Base-by-base conservation (phyloP, 345 rosid genomes). In the Salix purpurea region DNA sequence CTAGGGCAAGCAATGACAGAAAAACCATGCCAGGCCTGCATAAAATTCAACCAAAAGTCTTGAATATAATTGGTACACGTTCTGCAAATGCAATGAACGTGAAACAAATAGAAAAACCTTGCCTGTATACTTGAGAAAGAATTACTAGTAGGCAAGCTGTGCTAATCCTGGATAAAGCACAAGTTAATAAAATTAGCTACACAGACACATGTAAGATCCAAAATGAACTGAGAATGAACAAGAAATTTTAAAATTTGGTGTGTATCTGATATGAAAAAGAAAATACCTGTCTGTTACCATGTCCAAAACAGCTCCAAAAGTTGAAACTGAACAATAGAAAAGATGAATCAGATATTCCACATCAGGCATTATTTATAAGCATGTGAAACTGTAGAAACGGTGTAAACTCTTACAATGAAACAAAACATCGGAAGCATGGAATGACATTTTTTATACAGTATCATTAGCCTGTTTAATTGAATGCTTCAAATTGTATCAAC, bases 241-340 rank as follows among this genome's bases (percentile, higher is more conserved):
- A 64, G 67, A 24, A 76, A 42, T 13, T 15, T 6, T 46, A 21
- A 23, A 34, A 61, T 8, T 61, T 42, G 52, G 18, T 68, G 26
- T 2, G 23, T 18, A 4, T 24, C 5, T 24, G n/a, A 18, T 69
- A 40, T 11, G 23, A 39, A 44, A n/a, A 23, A 46, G 24, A 48
- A 50, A 28, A 64, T 30, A 95, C 99, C 99, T 93, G 81, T 95
- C 99, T 7, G 98, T 91, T 74, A 95, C 90, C 97, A 95, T 95
- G 84, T 95, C 99, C 79, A 95, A 81, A 76, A 95, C 93, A 77
- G 98, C 99, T 86, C 97, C 99, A 83, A 95, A 91, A 26, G 99
- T 95, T 28, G 98, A 95, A 70, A 94, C 97, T 95, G 90, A 65
- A 83, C 40, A 68, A 66, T 42, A 48, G 42, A 72, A 19, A 75